Conservation (phyloP, 257 asterid genomes). For the Penstemon newberryi region DNA sequence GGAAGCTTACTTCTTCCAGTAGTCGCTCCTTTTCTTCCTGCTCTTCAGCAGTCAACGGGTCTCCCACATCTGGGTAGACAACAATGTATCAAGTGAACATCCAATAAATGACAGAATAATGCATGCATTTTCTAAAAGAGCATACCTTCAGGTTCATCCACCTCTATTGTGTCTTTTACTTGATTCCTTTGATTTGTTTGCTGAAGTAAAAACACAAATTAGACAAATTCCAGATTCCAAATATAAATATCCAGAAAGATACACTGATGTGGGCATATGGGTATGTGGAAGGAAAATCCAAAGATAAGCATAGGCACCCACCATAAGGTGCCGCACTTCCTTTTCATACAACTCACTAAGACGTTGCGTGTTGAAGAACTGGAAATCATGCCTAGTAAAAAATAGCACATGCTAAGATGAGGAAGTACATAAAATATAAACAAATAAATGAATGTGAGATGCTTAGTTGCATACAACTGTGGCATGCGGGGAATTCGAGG, state of each 20-base stretch:
- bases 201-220: constrained; percentile 37
- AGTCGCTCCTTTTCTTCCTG: constrained; percentile 91
- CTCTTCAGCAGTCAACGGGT: constrained; percentile 95
- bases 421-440: constrained; percentile 9
- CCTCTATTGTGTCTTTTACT: constrained; percentile 84
- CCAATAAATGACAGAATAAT: constrained; percentile 11
- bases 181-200: constrained; percentile 84
- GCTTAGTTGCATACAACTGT: constrained; percentile 67
- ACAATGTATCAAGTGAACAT: constrained; percentile 30
- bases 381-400: constrained; percentile 89
- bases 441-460: not conserved
- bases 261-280: constrained; percentile 5
- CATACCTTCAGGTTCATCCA: constrained; percentile 92
- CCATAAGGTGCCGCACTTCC: constrained; percentile 97
- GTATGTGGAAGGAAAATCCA: not conserved
- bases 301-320: constrained; percentile 43
- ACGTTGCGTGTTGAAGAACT: constrained; percentile 96
- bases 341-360: constrained; percentile 96
- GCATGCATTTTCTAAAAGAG: constrained; percentile 1
- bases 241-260: not conserved
- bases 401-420: constrained; percentile 29
- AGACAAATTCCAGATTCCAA: constrained; percentile 12
- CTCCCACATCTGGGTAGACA: constrained; percentile 67
- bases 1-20: constrained; percentile 69
- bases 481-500: constrained; percentile 99